These are phyloP conservation scores for Thamnidium elegans DNA, from an alignment of 192 early-diverging fungal genomes.

Conservation along the genomic window DNA sequence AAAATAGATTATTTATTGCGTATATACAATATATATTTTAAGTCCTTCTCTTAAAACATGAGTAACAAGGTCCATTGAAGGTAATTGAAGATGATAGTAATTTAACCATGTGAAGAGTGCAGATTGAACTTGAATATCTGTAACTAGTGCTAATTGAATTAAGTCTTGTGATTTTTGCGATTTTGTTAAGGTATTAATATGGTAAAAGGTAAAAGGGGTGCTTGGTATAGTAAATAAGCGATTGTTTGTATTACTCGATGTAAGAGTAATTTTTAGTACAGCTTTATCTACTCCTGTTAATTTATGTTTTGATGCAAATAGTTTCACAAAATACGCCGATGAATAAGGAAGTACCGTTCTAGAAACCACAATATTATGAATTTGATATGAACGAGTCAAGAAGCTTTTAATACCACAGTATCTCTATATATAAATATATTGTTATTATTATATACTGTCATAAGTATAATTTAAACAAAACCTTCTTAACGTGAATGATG, in stretches of 20 bases:
- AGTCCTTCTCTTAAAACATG: conserved; percentile 12
- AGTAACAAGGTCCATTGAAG: conserved; percentile 6
- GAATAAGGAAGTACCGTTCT: too few relatives aligned
- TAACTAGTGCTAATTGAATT: background rate
- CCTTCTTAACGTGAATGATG: conserved; percentile 16
- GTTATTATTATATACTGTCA: too few relatives aligned
- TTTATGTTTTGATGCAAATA: conserved; percentile 1
- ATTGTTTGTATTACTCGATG: background rate
- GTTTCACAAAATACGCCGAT: too few relatives aligned
- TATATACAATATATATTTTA: conserved; percentile 24
- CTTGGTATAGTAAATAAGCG: background rate
- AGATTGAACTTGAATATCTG: conserved; percentile 13
- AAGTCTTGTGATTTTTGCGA: background rate
- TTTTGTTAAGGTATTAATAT: conserved; percentile 10
- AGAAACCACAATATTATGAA: background rate
- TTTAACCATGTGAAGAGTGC: conserved; percentile 14
- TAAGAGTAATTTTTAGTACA: background rate
- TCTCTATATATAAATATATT: background rate
- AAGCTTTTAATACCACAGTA: background rate
- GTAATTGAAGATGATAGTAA: conserved; percentile 4
- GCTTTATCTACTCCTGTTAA: background rate
- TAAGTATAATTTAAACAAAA: too few relatives aligned
- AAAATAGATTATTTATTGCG: background rate
- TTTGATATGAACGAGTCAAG: background rate
- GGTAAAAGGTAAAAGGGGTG: conserved; percentile 11